phyloP scores from a whole-genome alignment of 345 rosid genomes.

The Dovyalis caffra region DNA sequence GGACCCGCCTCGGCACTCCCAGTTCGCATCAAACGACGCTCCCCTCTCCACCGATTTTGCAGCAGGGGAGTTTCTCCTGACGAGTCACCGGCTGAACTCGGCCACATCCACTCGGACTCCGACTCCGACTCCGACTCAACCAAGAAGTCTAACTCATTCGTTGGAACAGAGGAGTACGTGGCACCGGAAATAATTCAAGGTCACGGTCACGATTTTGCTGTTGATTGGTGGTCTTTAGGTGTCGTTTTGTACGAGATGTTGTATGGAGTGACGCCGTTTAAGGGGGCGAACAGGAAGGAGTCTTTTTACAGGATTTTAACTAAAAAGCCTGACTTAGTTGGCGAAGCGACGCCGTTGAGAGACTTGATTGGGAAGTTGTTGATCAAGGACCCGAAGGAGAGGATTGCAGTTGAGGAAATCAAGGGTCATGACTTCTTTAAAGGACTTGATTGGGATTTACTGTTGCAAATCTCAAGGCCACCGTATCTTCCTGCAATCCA shows the following conservation, averaged over 20 bases:
- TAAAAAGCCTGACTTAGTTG: constrained; percentile 53
- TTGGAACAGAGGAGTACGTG: constrained; percentile 93
- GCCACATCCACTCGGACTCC: constrained; percentile 6
- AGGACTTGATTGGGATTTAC: constrained; percentile 58
- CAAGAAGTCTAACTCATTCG: constrained; percentile 87
- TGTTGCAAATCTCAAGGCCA: constrained; percentile 53
- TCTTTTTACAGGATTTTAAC: constrained; percentile 62
- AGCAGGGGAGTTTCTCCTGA: constrained; percentile 45
- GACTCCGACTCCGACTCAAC: constrained; percentile 27
- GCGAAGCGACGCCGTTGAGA: constrained; percentile 70
- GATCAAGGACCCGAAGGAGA: constrained; percentile 61
- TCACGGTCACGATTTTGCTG: constrained; percentile 77
- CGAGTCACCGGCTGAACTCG: constrained; percentile 23
- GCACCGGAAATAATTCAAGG: constrained; percentile 80
- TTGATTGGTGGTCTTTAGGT: constrained; percentile 95
- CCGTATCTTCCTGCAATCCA: constrained; percentile 56
- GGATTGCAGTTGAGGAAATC: constrained; percentile 56
- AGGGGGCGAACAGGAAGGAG: constrained; percentile 61
- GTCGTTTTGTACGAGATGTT: constrained; percentile 85
- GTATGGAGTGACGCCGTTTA: constrained; percentile 81
- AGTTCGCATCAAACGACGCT: constrained; percentile 20
- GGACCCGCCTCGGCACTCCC: constrained; percentile 17
- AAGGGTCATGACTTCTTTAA: constrained; percentile 68
- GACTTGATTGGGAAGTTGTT: constrained; percentile 58
- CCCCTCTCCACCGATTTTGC: constrained; percentile 36